Evolutionary conservation across 139 green algal genomes (phyloP), one percentile per base, ranked within the genome.

Genomic region (Chlamydomonas incerta): DNA sequence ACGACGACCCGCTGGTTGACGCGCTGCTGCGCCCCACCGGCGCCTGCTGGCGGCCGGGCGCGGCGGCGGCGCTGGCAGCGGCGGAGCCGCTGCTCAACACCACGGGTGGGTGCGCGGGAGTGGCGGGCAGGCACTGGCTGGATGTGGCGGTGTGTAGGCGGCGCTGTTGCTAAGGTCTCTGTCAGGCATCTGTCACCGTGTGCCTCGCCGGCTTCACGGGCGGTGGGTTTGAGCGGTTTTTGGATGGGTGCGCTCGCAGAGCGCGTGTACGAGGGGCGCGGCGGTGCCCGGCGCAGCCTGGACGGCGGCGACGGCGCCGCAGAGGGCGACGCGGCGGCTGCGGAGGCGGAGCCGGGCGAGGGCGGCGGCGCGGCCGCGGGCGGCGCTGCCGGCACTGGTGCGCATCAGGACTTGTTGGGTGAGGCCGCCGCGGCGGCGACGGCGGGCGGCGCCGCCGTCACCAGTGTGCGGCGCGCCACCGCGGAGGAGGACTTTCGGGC

Each of bases 401-500:
- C 8, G 41, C 41, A 13, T 8, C 41, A 50, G 41, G 8, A 8
- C 41, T 8, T 50, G 41, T 8, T 50, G 41, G 6, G 5, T 50
- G 52, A 8, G 26, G 41, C 15, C 75, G 35, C 26, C 34, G 37
- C 1, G 21, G 31, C 41, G 15, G 75, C n/a, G 60, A 37, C 26
- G 26, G 60, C 9, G 8, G 55, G 55, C 55, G 55, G 9, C 55
- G 20, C 9, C 21, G 55, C 21, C 23, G 77, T 83, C 20, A 52
- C 3, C 14, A 46, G 31, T 2, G 77, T 83, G n/a, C 20, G n/a
- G 29, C 63, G 74, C 63, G 63, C 74, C 29, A 83, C 10, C 0
- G 63, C 77, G n/a, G 37, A 66, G 77, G 77, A 63, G 63, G 77
- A 83, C 60, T 83, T 83, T 46, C 28, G 41, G 28, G 29, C 63